Base-by-base conservation (phyloP, 768 basidiomycete species). In the Clitopilus passeckerianus region DNA sequence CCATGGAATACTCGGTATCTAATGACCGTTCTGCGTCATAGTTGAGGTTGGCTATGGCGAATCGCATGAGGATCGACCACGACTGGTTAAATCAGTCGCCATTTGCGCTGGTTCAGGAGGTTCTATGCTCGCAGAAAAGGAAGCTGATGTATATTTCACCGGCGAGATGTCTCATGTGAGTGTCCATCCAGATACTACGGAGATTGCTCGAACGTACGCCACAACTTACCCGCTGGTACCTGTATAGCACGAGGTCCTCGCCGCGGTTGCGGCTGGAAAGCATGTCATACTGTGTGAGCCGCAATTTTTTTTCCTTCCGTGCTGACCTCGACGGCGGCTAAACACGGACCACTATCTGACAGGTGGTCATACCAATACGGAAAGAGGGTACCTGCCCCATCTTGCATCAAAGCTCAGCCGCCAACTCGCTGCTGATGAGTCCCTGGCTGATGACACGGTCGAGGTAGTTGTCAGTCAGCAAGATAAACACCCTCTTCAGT, bases 291-390 rank as follows among this genome's bases (percentile, higher is more conserved):
- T 97, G 58, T 94, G 94, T 89, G 74, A 78, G 89, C 70, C 68
- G 60, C 67, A 60, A 58, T 63, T 70, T 69, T 56, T n/a, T 63
- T 69, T 68, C 67, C 22, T 22, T 60, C 56, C 58, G 69, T 65
- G 58, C 67, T 65, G 68, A 62, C 58, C 63, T 54, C 58, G 66
- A 70, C 55, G 46, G n/a, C 46, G 30, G 23, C 34, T 22, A 54
- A 30, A 18, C 8, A 14, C 46, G 20, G 33, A n/a, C 30, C 34
- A 54, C 20, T 16, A 18, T 52, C 37, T 54, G 46, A 37, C 64
- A 92, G 91, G 90, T 69, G 92, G 92, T 16, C 96, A 98, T 74
- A 90, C 93, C 15, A 95, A 95, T 73, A 95, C 95, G 46, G 96
- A 98, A 75, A 90, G 95, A 33, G 93, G 93, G 0, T 98, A 93